Conservation (phyloP, 2,329 filamentous ascomycete genomes). For the Claviceps capensis region DNA sequence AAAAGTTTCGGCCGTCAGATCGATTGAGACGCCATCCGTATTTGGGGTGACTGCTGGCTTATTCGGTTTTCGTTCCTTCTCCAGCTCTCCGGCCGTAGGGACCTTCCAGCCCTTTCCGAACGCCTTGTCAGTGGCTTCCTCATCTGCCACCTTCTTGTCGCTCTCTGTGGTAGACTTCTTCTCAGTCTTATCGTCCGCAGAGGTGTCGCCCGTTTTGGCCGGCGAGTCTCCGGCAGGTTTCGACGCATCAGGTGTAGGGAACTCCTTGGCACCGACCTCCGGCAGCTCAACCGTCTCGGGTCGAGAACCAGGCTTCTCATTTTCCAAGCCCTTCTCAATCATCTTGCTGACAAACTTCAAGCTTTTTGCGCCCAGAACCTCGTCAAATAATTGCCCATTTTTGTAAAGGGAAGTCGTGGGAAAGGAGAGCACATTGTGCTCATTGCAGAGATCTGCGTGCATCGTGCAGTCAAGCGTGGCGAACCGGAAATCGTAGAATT, state of each 20-base stretch:
- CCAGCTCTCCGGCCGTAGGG: slow-evolving; percentile 16
- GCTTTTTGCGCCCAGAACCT: slow-evolving; percentile 51
- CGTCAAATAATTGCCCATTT: slow-evolving; percentile 54
- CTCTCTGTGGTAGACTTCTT: slow-evolving; percentile 16
- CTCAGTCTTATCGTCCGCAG: slow-evolving; percentile 7
- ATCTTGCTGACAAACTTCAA: slow-evolving; percentile 53
- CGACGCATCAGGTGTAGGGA: slow-evolving; percentile 15
- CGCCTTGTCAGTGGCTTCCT: slow-evolving; percentile 10
- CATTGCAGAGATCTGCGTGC: slow-evolving; percentile 62
- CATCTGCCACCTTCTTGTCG: slow-evolving; percentile 12
- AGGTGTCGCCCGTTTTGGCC: slow-evolving; percentile 12
- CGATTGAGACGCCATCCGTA: slow-evolving; percentile 57
- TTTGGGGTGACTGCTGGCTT: slow-evolving; percentile 49
- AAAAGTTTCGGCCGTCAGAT: slow-evolving; percentile 74
- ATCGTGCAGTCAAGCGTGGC: slow-evolving; percentile 75
- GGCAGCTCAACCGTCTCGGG: slow-evolving; percentile 56
- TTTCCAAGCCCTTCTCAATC: slow-evolving; percentile 65
- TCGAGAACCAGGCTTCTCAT: slow-evolving; percentile 67
- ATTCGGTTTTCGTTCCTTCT: slow-evolving; percentile 28
- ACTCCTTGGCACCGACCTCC: slow-evolving; percentile 47
- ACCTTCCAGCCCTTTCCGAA: slow-evolving; percentile 18
- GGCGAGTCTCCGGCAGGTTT: slow-evolving; percentile 19
- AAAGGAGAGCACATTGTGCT: slow-evolving; percentile 53
- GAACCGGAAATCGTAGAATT: slow-evolving; percentile 84
- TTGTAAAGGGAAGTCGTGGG: slow-evolving; percentile 73